Conservation (phyloP, 495 filamentous ascomycete genomes). For the Parathielavia hyrcaniae region DNA sequence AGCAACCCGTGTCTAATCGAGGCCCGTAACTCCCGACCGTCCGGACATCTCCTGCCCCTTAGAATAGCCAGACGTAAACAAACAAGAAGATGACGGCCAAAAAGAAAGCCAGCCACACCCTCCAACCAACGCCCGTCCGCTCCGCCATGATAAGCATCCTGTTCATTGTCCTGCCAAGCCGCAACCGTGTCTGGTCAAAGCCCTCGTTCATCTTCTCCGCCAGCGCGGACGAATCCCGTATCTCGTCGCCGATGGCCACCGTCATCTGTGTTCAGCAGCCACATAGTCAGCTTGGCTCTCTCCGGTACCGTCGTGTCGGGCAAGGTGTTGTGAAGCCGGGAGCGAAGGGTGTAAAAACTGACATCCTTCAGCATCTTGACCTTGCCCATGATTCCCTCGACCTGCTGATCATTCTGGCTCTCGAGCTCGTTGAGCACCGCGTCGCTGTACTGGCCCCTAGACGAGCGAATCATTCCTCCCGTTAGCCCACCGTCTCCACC, state of each 20-base stretch:
- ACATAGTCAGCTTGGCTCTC: neutral
- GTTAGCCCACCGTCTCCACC: neutral
- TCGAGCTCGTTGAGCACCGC: constrained; percentile 90
- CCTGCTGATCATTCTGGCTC: constrained; percentile 86
- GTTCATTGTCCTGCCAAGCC: constrained; percentile 88
- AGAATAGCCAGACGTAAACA: constrained; percentile 86
- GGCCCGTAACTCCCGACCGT: neutral
- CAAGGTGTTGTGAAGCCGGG: neutral
- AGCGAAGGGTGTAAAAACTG: constrained; percentile 33
- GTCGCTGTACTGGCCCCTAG: constrained; percentile 82
- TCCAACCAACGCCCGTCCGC: constrained; percentile 87
- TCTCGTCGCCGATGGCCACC: constrained; percentile 87
- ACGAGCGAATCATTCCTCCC: neutral
- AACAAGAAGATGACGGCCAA: constrained; percentile 72
- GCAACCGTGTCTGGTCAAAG: constrained; percentile 76
- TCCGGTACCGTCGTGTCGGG: neutral
- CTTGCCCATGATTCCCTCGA: constrained; percentile 85
- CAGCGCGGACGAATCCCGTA: constrained; percentile 75
- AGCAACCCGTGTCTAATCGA: constrained; percentile 1
- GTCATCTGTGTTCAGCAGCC: constrained; percentile 58
- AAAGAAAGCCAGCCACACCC: constrained; percentile 86
- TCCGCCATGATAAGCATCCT: constrained; percentile 95
- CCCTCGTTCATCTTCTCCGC: constrained; percentile 84
- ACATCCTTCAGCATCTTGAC: constrained; percentile 91
- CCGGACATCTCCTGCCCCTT: constrained; percentile 14